Conservation (phyloP, 371 early-diverging fungal species). For the Actinomortierella wolfii region DNA sequence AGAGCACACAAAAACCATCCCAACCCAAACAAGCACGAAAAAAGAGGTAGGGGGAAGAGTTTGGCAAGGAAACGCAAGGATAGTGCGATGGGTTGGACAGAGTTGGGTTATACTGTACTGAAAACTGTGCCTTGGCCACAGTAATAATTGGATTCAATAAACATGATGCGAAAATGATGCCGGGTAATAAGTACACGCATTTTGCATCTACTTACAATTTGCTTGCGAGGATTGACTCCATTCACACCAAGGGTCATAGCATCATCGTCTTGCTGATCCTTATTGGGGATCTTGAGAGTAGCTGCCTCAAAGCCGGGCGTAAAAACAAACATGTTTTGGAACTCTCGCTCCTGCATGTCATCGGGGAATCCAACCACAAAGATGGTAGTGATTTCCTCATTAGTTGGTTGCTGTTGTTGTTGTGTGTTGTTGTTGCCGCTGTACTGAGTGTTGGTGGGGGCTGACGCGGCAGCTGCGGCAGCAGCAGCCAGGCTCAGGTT, state of each 20-base stretch:
- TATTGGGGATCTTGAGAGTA: conserved; percentile 82
- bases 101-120: too few species aligned
- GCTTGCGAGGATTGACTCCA: conserved; percentile 68
- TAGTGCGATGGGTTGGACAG: too few species aligned
- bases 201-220: conserved; percentile 75
- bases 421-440: conserved; percentile 6
- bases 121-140: too few species aligned
- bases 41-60: too few species aligned
- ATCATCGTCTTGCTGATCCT: conserved; percentile 63
- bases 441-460: too few species aligned
- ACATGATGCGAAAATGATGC: neutral
- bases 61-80: too few species aligned
- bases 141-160: too few species aligned
- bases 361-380: conserved; percentile 98
- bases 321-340: conserved; percentile 97
- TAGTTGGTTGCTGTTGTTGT: neutral
- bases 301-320: conserved; percentile 95
- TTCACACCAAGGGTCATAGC: conserved; percentile 47
- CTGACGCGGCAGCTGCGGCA: too few species aligned
- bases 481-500: too few species aligned
- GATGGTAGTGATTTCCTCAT: conserved; percentile 86
- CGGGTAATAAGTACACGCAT: too few species aligned
- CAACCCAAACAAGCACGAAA: too few species aligned
- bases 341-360: conserved; percentile 96
- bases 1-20: too few species aligned